These are phyloP conservation scores for Boletellus deceptivus DNA, from an alignment of 1,284 basidiomycete species.

Conservation along the genomic window DNA sequence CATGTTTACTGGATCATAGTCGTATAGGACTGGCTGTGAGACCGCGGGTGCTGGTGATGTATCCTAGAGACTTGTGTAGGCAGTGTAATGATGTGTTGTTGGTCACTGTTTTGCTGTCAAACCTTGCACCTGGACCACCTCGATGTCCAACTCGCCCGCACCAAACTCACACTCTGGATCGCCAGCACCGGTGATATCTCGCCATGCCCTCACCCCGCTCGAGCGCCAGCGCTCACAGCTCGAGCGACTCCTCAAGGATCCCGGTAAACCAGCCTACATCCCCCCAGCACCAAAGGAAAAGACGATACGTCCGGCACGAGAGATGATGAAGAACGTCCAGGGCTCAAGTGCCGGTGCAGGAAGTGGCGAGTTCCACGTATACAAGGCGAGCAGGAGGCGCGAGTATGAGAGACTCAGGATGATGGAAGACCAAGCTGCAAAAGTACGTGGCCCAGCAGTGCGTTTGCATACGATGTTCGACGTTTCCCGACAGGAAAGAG, in stretches of 20 bases:
- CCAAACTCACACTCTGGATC: slow-evolving; percentile 32
- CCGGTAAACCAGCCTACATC: slow-evolving; percentile 74
- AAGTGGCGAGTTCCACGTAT: slow-evolving; percentile 97
- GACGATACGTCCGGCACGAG: slow-evolving; percentile 72
- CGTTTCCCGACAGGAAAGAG: slow-evolving; percentile 23
- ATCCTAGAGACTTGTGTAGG: slow-evolving; percentile 14
- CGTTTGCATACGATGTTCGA: neutral
- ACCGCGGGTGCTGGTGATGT: slow-evolving; percentile 3
- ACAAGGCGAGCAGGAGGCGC: slow-evolving; percentile 90
- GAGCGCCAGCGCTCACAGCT: slow-evolving; percentile 78
- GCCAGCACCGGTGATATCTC: slow-evolving; percentile 38
- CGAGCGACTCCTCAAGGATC: slow-evolving; percentile 84
- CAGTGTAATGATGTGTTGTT: slow-evolving; percentile 17
- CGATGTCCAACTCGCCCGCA: slow-evolving; percentile 27
- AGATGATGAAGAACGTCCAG: slow-evolving; percentile 99
- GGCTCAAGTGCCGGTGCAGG: slow-evolving; percentile 92
- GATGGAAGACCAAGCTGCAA: slow-evolving; percentile 80
- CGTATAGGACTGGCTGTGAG: slow-evolving; percentile 15
- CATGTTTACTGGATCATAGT: slow-evolving; percentile 16
- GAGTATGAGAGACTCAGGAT: slow-evolving; percentile 94
- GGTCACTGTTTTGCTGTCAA: slow-evolving; percentile 20
- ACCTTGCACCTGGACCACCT: slow-evolving; percentile 22
- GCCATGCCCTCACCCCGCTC: slow-evolving; percentile 68
- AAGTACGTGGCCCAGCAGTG: slow-evolving; percentile 47
- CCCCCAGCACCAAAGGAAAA: slow-evolving; percentile 78